phyloP scores from a whole-genome alignment of 1,139 yeast species.

The Hansenula sp. region DNA sequence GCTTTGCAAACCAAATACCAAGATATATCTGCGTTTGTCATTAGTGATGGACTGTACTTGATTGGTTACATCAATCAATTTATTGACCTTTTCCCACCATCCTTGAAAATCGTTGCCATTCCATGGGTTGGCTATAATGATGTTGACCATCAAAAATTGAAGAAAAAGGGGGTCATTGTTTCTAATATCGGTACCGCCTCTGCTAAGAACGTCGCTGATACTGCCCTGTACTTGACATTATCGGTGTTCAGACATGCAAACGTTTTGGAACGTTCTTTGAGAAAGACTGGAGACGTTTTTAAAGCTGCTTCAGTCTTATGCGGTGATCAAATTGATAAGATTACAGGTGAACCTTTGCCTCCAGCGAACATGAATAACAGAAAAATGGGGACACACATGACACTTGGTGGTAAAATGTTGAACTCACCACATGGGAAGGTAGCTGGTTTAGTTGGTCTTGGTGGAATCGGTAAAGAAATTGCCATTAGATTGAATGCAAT shows the following conservation, averaged over 20 bases:
- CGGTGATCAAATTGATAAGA: constrained; percentile 20
- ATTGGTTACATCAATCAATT: constrained; percentile 48
- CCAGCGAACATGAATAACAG: constrained; percentile 10
- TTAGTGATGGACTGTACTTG: constrained; percentile 55
- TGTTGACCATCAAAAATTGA: constrained; percentile 40
- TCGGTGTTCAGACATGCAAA: constrained; percentile 59
- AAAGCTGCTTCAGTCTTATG: constrained; percentile 32
- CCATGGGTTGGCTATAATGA: constrained; percentile 73
- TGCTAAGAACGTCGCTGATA: constrained; percentile 45
- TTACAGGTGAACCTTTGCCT: constrained; percentile 18
- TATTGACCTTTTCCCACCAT: constrained; percentile 46
- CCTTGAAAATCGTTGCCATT: constrained; percentile 53
- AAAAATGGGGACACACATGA: constrained; percentile 30
- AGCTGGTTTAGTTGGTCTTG: constrained; percentile 74
- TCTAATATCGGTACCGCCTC: constrained; percentile 22
- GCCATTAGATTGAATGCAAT: constrained; percentile 52
- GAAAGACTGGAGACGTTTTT: constrained; percentile 17
- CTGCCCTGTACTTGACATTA: constrained; percentile 59
- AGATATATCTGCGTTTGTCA: constrained; percentile 54
- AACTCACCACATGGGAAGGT: constrained; percentile 57
- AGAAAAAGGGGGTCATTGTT: constrained; percentile 13
- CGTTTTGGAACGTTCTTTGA: constrained; percentile 43
- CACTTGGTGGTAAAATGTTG: constrained; percentile 44
- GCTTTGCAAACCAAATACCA: constrained; percentile 16
- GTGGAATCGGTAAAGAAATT: constrained; percentile 67